Base-by-base conservation (phyloP, 805 yeast genomes). In the Saccharomycopsis synnaedendra region DNA sequence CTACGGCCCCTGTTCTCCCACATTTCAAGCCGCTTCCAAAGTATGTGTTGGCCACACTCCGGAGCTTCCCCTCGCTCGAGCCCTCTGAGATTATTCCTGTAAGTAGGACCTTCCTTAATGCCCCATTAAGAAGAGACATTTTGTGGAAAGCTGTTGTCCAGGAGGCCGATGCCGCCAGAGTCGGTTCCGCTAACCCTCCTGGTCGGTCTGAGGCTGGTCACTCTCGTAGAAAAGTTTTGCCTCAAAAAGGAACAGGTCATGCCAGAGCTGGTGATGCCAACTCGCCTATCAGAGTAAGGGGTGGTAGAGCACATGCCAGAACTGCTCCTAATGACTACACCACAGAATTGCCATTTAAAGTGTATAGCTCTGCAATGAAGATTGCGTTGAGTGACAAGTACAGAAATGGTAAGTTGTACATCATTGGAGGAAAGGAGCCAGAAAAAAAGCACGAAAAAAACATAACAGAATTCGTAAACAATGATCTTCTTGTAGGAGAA, bases 241-340 rank as follows among this genome's bases (percentile, higher is more conserved):
- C 87, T 32, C 98, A 93, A 67, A 93, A 93, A 66, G 97, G 97
- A 51, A 69, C 86, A 10, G 99, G 99, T 67, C 74, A 76, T 53
- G 99, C 99, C 46, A 81, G 99, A 72, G 82, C 78, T 47, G 99
- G 99, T 69, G 97, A 89, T 66, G 88, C 85, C 50, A 90, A 89
- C 59, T 86, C 96, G 29, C 98, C 98, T 44, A 83, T 81, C 41
- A 80, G 96, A 68, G 80, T 78, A 59, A 86, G 84, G 59, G 96
- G 96, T 63, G 88, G 90, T 46, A 73, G 82, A 57, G 97, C 97
- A 0, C 77, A 82, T 58, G 96, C 93, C 10, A 81, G 93, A 61
- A 77, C 75, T 47, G 96, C 96, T 3, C 95, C 96, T 43, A 87
- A 84, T 59, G 95, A 90, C 63, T 80, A 82, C 74, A 74, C 88